Evolutionary conservation across 768 basidiomycete genomes (phyloP), one percentile per base, ranked within the genome.

Genomic region (Kwoniella dendrophila): DNA sequence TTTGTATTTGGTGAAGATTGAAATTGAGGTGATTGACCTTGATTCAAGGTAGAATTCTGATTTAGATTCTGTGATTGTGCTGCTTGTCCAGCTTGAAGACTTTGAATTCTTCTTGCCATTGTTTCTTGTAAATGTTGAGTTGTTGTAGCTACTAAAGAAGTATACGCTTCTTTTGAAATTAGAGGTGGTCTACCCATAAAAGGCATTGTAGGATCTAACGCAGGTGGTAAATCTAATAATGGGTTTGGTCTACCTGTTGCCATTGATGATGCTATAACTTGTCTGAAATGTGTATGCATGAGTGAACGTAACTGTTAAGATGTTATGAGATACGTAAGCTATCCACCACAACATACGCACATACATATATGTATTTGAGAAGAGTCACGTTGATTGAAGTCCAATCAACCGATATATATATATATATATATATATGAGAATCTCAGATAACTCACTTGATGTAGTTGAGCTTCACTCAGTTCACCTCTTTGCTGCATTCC

Each of bases 221-320:
- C 48, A 2, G 51, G 45, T 0, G 66, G 66, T 36, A 67, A 29
- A 29, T 33, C 24, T 4, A 67, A 40, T 11, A 67, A 41, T 6
- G 66, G 66, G 29, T 63, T 67, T 26, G 61, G 66, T 44, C 30
- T n/a, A 12, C 38, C 47, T 11, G 34, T 34, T 1, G 30, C 27
- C 26, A 67, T 30, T 4, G 57, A 44, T 1, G 34, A 43, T 3
- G 62, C 47, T 30, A 59, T 58, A n/a, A 67, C 52, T 40, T 63
- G 66, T 26, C 52, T 43, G 52, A 41, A 51, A 38, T 67, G 61
- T 10, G 57, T 63, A 30, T 59, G 44, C 56, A 67, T 58, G 10
- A 67, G 52, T 26, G 36, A 20, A 30, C 66, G 61, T 3, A 67
- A 53, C 66, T 67, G 30, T 10, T 4, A 22, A 22, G 11, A 48